Base-by-base conservation (phyloP, 2,329 filamentous ascomycete species). In the Endothia cerciana region DNA sequence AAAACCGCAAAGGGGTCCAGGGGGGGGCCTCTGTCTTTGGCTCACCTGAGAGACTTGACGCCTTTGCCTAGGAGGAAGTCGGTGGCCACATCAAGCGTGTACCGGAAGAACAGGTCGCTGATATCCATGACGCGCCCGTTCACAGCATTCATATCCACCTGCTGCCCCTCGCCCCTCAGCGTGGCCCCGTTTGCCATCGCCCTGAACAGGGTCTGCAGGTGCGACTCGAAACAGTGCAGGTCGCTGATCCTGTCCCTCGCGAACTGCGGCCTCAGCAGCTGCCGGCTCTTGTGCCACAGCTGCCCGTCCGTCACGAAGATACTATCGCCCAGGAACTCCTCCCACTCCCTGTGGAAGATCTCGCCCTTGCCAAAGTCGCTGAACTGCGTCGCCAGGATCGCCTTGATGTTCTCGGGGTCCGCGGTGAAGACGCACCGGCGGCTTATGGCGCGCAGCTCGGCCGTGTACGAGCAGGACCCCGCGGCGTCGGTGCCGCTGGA, bases 361-460 rank as follows among this genome's bases (percentile, higher is more conserved):
- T 87, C 78, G 7, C 93, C 93, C 75, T 97, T 93, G 72, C 93
- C 94, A 74, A 89, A 97, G 73, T 97, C 91, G 49, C 79, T 79
- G 74, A 97, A 97, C 74, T 97, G 92, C 1, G 90, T 91, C 0
- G 93, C 91, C n/a, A 97, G 82, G 28, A 97, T 84, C 6, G 94
- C 92, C 77, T 97, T 97, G 80, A 97, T 91, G 74, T 97, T 97
- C 73, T 96, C 92, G 0, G 91, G 91, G 71, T 97, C 93, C 5
- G 86, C 86, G 0, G 94, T 97, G 73, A 95, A 84, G 66, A 96
- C 76, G 28, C 90, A 76, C n/a, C 91, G 86, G 58, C 79, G 75
- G 58, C 84, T 83, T 1, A 87, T 72, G 7, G 87, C 71, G 1
- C 81, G 81, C 13, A 79, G 75, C 77, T 94, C 91, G 47, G 83